Conservation (phyloP, 805 yeast species). For the Wickerhamomyces tratensis region DNA sequence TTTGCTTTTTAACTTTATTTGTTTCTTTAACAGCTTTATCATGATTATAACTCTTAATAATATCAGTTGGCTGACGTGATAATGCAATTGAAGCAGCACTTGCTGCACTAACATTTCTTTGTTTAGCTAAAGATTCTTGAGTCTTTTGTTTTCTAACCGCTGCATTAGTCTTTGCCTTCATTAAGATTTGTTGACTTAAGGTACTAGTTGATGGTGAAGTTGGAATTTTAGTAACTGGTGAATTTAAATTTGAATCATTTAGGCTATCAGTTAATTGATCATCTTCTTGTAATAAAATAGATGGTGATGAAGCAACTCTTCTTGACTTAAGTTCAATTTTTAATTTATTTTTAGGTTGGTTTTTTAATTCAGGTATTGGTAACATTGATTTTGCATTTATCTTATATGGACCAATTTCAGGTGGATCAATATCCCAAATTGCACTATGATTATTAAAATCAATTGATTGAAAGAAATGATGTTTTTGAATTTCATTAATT, state of each 20-base stretch:
- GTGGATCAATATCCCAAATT: slow-evolving; percentile 53
- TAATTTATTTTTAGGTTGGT: slow-evolving; percentile 13
- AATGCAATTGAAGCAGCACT: slow-evolving; percentile 18
- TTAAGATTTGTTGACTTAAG: slow-evolving; percentile 13
- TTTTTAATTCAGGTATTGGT: slow-evolving; percentile 48
- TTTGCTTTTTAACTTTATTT: neutral
- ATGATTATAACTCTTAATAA: slow-evolving; percentile 12
- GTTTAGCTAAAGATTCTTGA: neutral
- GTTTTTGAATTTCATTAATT: slow-evolving; percentile 47
- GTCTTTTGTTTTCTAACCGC: slow-evolving; percentile 17
- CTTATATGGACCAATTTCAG: slow-evolving; percentile 63
- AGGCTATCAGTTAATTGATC: no score
- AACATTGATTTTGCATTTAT: slow-evolving; percentile 73
- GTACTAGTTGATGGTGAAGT: slow-evolving; percentile 3
- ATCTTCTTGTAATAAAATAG: neutral
- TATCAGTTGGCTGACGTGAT: slow-evolving; percentile 18
- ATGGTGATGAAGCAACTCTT: slow-evolving; percentile 14
- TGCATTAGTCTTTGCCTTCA: slow-evolving; percentile 17
- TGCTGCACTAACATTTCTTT: slow-evolving; percentile 11
- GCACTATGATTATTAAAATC: slow-evolving; percentile 43
- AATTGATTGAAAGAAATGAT: slow-evolving; percentile 49
- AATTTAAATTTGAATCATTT: no score
- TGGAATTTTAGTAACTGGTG: no score
- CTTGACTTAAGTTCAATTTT: slow-evolving; percentile 10
- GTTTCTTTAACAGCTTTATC: slow-evolving; percentile 3